phyloP scores from a whole-genome alignment of 306 rosid genomes.

The Cicer cuneatum region DNA sequence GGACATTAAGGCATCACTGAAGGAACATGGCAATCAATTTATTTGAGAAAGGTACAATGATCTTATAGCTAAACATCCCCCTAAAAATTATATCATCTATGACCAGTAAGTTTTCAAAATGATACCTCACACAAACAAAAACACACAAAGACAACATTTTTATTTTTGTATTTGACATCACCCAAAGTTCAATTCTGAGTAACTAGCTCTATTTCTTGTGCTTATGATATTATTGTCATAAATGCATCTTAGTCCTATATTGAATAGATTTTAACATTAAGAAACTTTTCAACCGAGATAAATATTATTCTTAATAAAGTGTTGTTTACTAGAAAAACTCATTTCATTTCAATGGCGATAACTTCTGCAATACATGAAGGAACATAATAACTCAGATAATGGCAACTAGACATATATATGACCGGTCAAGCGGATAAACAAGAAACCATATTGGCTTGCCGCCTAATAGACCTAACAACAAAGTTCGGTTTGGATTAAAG shows the following conservation, averaged over 20 bases:
- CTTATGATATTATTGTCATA: background rate
- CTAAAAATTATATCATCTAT: background rate
- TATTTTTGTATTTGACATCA: background rate
- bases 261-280: background rate
- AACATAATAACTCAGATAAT: background rate
- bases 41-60: slow-evolving; percentile 1
- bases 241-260: background rate
- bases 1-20: slow-evolving; percentile 4
- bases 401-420: background rate
- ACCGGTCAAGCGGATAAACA: background rate
- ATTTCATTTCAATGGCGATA: background rate
- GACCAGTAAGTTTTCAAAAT: background rate
- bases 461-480: background rate
- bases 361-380: background rate
- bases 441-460: background rate
- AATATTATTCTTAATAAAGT: background rate
- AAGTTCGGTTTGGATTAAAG: background rate
- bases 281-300: background rate
- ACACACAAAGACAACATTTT: background rate
- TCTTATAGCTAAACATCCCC: slow-evolving; percentile 18
- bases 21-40: slow-evolving; percentile 14
- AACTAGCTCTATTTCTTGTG: background rate
- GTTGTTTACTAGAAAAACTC: background rate
- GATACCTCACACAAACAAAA: background rate
- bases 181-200: slow-evolving; percentile 12